phyloP scores from a whole-genome alignment of 257 asterid species.

The Solanum appendiculatum region DNA sequence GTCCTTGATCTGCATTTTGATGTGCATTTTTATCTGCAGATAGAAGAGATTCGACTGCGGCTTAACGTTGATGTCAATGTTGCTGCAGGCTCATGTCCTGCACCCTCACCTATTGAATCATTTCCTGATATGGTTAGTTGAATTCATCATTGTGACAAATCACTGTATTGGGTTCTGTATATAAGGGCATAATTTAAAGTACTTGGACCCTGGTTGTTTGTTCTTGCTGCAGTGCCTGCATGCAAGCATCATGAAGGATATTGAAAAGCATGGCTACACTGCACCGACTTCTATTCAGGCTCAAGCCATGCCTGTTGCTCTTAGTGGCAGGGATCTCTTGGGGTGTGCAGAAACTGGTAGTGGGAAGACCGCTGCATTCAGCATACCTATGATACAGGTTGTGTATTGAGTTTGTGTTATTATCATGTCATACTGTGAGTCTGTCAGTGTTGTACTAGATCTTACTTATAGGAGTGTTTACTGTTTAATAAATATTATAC shows the following conservation, averaged over 20 bases:
- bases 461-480: background rate
- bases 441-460: background rate
- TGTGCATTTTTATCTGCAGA: slow-evolving; percentile 29
- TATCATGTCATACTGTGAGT: background rate
- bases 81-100: slow-evolving; percentile 47
- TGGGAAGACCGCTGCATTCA: slow-evolving; percentile 86
- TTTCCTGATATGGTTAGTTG: slow-evolving; percentile 66
- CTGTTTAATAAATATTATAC: background rate
- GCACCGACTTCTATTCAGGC: slow-evolving; percentile 87
- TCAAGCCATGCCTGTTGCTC: slow-evolving; percentile 90
- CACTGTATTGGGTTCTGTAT: background rate
- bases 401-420: slow-evolving; percentile 1
- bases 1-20: background rate
- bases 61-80: slow-evolving; percentile 73
- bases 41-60: slow-evolving; percentile 69
- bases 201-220: background rate
- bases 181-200: background rate
- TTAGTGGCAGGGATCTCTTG: slow-evolving; percentile 77
- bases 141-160: background rate
- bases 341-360: slow-evolving; percentile 96
- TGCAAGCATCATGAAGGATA: slow-evolving; percentile 63
- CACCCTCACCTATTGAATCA: slow-evolving; percentile 78
- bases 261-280: slow-evolving; percentile 67
- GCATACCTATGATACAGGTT: slow-evolving; percentile 89
- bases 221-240: slow-evolving; percentile 53